Evolutionary conservation across 495 filamentous ascomycete species (phyloP).

Genomic region (Clohesyomyces aquaticus): DNA sequence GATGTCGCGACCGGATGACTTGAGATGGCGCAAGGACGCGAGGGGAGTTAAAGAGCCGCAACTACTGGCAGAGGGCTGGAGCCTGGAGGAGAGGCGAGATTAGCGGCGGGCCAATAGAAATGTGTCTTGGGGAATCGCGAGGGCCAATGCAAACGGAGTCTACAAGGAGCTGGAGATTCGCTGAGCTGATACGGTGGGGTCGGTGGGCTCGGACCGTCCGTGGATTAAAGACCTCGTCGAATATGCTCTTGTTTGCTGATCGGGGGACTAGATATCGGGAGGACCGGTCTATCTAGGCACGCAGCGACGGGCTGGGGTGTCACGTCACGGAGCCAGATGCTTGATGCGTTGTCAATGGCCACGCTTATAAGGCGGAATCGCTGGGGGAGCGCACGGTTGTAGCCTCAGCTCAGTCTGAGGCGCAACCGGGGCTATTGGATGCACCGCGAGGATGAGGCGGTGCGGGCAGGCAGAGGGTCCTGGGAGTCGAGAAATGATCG

Average conservation of each 20-base stretch:
- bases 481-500: not conserved
- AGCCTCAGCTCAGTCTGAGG: slow-evolving; percentile 30
- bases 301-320: slow-evolving; percentile 20
- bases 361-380: slow-evolving; percentile 40
- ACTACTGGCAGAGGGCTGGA: slow-evolving; percentile 37
- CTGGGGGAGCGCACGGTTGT: slow-evolving; percentile 19
- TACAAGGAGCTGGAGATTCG: slow-evolving; percentile 23
- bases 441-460: slow-evolving; percentile 31
- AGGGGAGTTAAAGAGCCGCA: slow-evolving; percentile 20
- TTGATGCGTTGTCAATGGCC: slow-evolving; percentile 45
- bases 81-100: slow-evolving; percentile 35
- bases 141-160: slow-evolving; percentile 33
- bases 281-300: slow-evolving; percentile 26
- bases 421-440: slow-evolving; percentile 23
- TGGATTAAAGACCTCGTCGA: slow-evolving; percentile 30
- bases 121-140: not conserved
- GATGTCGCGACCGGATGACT: slow-evolving; percentile 30
- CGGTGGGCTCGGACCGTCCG: slow-evolving; percentile 15
- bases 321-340: slow-evolving; percentile 41
- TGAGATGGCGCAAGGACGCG: slow-evolving; percentile 19
- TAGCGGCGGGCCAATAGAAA: slow-evolving; percentile 35
- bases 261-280: slow-evolving; percentile 28
- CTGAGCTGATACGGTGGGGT: slow-evolving; percentile 31
- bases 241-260: slow-evolving; percentile 39
- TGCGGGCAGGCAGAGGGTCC: slow-evolving; percentile 15